These are phyloP conservation scores for Ulmus americana DNA, from an alignment of 331 rosid genomes.

Conservation along the genomic window DNA sequence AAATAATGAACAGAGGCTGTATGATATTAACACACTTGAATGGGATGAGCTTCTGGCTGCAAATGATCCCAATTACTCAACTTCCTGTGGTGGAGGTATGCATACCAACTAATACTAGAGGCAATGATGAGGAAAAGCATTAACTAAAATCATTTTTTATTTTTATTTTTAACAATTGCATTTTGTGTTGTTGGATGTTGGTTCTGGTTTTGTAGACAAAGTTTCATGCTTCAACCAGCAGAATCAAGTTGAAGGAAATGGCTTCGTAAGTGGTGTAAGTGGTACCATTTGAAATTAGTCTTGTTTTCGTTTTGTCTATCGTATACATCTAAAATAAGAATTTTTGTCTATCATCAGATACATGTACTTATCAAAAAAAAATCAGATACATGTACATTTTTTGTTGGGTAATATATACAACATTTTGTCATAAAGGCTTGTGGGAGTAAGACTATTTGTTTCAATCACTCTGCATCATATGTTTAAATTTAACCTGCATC, in stretches of 20 bases:
- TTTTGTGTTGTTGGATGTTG: conserved; percentile 4
- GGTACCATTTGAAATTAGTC: conserved; percentile 10
- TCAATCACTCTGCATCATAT: not conserved
- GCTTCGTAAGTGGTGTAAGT: conserved; percentile 49
- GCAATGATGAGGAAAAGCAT: conserved; percentile 10
- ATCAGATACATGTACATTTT: no score
- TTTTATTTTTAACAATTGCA: conserved; percentile 12
- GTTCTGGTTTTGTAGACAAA: conserved; percentile 32
- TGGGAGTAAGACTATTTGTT: not conserved
- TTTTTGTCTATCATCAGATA: not conserved
- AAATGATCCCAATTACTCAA: conserved; percentile 37
- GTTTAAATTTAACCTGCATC: not conserved
- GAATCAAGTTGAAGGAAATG: conserved; percentile 43
- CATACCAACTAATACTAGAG: conserved; percentile 20
- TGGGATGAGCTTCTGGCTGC: conserved; percentile 87
- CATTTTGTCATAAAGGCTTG: not conserved
- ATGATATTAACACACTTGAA: conserved; percentile 91
- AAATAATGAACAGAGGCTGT: conserved; percentile 61
- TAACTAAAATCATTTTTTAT: conserved; percentile 17
- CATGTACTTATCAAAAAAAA: no score
- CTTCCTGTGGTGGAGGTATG: conserved; percentile 51
- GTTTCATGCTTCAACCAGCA: conserved; percentile 44
- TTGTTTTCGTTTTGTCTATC: no score
- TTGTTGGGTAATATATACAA: not conserved
- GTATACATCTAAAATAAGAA: not conserved